Evolutionary conservation across 2,329 filamentous ascomycete genomes (phyloP), one percentile per base, ranked within the genome.

Genomic region (Colletotrichum siamense): DNA sequence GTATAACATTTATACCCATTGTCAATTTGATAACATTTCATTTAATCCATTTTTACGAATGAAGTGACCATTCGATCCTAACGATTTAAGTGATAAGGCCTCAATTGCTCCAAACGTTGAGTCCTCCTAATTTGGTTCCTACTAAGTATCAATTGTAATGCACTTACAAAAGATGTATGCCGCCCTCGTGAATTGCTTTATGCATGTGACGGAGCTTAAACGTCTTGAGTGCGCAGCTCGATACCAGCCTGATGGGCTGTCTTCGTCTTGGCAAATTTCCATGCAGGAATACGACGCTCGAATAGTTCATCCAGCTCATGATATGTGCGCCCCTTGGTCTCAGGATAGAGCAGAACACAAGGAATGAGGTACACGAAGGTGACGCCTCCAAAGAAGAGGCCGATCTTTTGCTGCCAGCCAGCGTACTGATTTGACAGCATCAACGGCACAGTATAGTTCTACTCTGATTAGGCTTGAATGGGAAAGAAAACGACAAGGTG

Each of bases 241-340:
- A 52, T 22, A 22, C 44, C 44, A 6, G 44, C 10, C n/a, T 52
- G 44, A 22, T 52, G 44, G 10, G 65, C 36, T 32, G 65, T 57
- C 28, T 59, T 69, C 16, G 44, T 68, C 10, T 18, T 15, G 8
- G 69, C 72, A 68, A 80, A 80, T 59, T 62, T 79, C 78, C 79
- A 79, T 13, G 79, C 78, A 1, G 79, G 78, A 22, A 80, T 61
- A 5, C 74, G 26, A 2, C 70, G 65, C 64, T 79, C 73, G 34
- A 79, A 80, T 8, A 80, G 72, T 63, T 80, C 78, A 61, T 80
- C 79, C 4, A 80, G 36, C 55, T 80, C 79, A 22, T 69, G 22
- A 26, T 79, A 80, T 13, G 79, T 79, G 3, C 79, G 68, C 9
- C 55, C 55, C 55, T 59, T 28, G 5, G 55, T 57, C 16, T 28